Percentiles rank a stretch among this genome's conserved stretches.
These are phyloP conservation scores for Candida albicans DNA, from an alignment of 1,139 yeast species.

Conservation along the genomic window DNA sequence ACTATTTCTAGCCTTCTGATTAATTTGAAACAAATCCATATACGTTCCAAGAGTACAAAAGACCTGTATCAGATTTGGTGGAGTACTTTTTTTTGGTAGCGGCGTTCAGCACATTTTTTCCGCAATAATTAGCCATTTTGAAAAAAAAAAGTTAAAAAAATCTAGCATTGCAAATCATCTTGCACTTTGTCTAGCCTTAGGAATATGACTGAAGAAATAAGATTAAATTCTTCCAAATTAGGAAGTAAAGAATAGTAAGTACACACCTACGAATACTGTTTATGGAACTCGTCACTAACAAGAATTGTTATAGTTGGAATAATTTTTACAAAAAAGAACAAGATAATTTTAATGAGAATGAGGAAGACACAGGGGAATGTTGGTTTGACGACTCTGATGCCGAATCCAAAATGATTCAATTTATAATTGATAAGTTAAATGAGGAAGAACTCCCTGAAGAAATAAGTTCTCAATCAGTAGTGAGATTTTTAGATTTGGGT, in stretches of 20 bases:
- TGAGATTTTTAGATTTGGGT: conserved; percentile 74
- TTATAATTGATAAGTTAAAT: conserved; percentile 41
- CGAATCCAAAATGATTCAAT: conserved; percentile 75
- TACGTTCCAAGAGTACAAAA: neutral
- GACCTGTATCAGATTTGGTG: too few relatives aligned
- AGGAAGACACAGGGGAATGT: conserved; percentile 87
- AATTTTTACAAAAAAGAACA: conserved; percentile 75
- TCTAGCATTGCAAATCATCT: too few relatives aligned
- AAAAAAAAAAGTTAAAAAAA: neutral
- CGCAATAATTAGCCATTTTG: too few relatives aligned
- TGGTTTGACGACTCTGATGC: conserved; percentile 97
- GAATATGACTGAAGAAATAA: conserved; percentile 48
- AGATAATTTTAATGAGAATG: conserved; percentile 65
- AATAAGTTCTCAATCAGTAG: conserved; percentile 27
- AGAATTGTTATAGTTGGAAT: conserved; percentile 62
- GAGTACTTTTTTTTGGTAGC: too few relatives aligned
- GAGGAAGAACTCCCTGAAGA: conserved; percentile 21
- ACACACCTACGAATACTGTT: neutral
- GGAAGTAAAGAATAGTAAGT: conserved; percentile 78
- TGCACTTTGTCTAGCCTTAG: too few relatives aligned
- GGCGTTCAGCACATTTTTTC: too few relatives aligned
- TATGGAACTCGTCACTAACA: neutral
- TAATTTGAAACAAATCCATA: too few relatives aligned
- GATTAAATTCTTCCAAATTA: conserved; percentile 66
- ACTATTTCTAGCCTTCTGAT: too few relatives aligned